A percentile compares a stretch with the other conserved stretches of the same genome.
Evolutionary conservation across 2,329 filamentous ascomycete species (phyloP).

Genomic region (Plenodomus tracheiphilus): DNA sequence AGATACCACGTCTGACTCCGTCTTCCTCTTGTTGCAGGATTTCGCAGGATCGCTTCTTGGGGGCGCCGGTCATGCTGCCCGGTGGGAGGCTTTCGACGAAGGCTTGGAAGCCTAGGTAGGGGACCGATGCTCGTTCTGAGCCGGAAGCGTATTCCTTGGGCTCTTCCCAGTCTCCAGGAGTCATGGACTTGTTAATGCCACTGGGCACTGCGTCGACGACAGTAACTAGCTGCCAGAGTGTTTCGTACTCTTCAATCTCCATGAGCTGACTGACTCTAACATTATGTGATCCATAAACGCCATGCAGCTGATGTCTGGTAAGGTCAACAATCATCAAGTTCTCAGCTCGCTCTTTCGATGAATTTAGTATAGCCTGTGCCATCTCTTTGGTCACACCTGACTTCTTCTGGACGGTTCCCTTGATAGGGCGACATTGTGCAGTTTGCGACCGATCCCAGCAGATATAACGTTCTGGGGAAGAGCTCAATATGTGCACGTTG

Average conservation of each 20-base stretch:
- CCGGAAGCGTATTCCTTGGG: conserved; percentile 24
- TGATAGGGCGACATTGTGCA: conserved; percentile 89
- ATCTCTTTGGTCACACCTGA: conserved; percentile 68
- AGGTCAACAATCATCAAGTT: conserved; percentile 98
- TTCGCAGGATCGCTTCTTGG: conserved; percentile 90
- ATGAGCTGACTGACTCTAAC: conserved; percentile 79
- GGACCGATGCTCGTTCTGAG: conserved; percentile 11
- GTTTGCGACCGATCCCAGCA: conserved; percentile 63
- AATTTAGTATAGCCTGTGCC: conserved; percentile 72
- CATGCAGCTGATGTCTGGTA: conserved; percentile 89
- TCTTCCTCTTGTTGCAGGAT: conserved; percentile 72
- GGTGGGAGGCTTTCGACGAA: conserved; percentile 79
- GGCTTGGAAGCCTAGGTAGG: conserved; percentile 69
- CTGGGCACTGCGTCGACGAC: conserved; percentile 69
- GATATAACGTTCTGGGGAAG: conserved; percentile 88
- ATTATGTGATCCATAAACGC: conserved; percentile 74
- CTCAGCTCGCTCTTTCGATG: conserved; percentile 89
- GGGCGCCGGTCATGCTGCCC: conserved; percentile 94
- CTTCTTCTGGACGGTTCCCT: conserved; percentile 88
- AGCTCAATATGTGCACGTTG: conserved; percentile 70
- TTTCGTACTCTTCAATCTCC: conserved; percentile 86
- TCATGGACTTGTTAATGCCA: conserved; percentile 26
- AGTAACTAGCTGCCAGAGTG: conserved; percentile 88
- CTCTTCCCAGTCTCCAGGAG: conserved; percentile 39
- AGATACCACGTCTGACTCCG: conserved; percentile 68